A percentile compares a stretch with the other conserved stretches of the same genome.
Conservation (phyloP, 1,284 basidiomycete genomes). For the Ceratobasidium sp. region DNA sequence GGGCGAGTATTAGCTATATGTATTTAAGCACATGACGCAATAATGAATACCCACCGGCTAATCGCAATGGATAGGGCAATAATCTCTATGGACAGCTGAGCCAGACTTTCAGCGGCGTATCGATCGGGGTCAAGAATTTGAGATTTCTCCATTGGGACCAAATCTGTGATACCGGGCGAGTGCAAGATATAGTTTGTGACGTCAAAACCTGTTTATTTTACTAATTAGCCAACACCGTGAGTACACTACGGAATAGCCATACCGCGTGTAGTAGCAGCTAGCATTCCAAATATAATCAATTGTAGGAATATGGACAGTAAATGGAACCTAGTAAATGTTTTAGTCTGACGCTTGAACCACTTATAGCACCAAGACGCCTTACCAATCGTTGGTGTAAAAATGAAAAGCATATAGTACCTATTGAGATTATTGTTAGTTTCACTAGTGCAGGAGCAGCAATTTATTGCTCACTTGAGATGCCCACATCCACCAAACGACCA, state of each 20-base stretch:
- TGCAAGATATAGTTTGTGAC: conserved; percentile 29
- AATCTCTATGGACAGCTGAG: conserved; percentile 3
- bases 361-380: neutral
- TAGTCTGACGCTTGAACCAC: too few relatives aligned
- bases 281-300: conserved; percentile 20
- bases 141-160: too few relatives aligned
- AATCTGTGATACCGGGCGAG: conserved; percentile 6
- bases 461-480: neutral
- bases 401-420: conserved; percentile 8
- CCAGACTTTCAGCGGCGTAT: neutral
- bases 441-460: too few relatives aligned
- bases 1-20: too few relatives aligned
- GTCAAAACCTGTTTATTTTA: conserved; percentile 6
- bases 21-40: too few relatives aligned
- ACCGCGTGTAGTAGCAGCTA: conserved; percentile 34
- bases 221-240: neutral
- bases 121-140: too few relatives aligned
- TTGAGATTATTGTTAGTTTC: too few relatives aligned
- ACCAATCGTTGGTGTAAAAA: conserved; percentile 35
- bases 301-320: conserved; percentile 19
- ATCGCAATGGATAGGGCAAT: conserved; percentile 23
- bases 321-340: conserved; percentile 19
- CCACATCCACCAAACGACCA: conserved; percentile 21
- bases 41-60: conserved; percentile 19
- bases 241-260: neutral